Conservation (phyloP, 2,329 filamentous ascomycete genomes). For the Ophiocordyceps polyrhachis-furcata region DNA sequence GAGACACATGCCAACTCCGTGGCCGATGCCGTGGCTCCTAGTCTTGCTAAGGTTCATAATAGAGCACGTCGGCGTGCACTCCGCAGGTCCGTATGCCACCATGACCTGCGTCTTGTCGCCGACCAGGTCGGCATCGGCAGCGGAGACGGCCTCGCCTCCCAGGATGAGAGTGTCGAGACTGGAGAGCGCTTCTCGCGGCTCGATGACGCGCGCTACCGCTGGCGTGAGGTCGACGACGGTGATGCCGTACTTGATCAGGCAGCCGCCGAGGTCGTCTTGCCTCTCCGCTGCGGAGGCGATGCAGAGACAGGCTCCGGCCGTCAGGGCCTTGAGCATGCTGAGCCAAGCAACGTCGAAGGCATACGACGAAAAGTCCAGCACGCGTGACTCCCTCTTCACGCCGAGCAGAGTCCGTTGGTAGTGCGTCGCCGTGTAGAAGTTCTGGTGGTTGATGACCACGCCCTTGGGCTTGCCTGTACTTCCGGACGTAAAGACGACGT, state of each 20-base stretch:
- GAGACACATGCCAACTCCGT: not conserved
- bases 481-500: conserved; percentile 10
- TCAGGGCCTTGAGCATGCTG: conserved; percentile 1
- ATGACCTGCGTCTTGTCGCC: conserved; percentile 3
- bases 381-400: not conserved
- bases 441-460: conserved; percentile 6
- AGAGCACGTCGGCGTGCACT: not conserved
- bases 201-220: conserved; percentile 4
- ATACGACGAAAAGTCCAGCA: conserved; percentile 5
- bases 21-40: not conserved
- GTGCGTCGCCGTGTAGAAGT: conserved; percentile 3
- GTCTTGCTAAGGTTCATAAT: not conserved
- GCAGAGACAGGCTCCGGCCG: conserved; percentile 1
- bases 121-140: conserved; percentile 2
- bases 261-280: conserved; percentile 3
- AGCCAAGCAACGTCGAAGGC: conserved; percentile 3
- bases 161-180: conserved; percentile 4
- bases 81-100: not conserved
- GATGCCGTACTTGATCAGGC: conserved; percentile 2
- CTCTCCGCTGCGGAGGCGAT: conserved; percentile 4
- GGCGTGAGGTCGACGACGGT: conserved; percentile 6
- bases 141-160: conserved; percentile 4
- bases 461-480: conserved; percentile 10
- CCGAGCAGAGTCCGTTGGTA: conserved; percentile 2
- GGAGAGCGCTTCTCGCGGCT: conserved; percentile 1